Conservation (phyloP, 2,329 filamentous ascomycete species). For the Aspergillus alliaceus region DNA sequence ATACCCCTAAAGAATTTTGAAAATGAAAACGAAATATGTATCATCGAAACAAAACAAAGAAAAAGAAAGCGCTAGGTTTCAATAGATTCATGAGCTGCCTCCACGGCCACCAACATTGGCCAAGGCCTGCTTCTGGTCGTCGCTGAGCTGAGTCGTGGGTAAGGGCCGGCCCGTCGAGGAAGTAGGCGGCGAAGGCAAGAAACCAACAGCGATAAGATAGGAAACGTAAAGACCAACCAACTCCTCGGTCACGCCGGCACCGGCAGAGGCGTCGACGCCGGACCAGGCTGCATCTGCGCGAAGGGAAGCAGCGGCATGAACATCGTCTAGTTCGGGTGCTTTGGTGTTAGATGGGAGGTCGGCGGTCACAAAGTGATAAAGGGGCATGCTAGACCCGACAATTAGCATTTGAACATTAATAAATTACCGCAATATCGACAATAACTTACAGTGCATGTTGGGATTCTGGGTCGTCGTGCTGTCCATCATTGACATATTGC, state of each 20-base stretch:
- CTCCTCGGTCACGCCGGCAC: constrained; percentile 58
- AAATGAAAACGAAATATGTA: too few species aligned
- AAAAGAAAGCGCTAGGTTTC: neutral
- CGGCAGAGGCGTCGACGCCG: constrained; percentile 57
- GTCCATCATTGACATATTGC: constrained; percentile 62
- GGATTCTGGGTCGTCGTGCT: constrained; percentile 57
- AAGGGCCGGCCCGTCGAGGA: constrained; percentile 31
- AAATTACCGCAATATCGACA: neutral
- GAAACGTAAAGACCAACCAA: constrained; percentile 64
- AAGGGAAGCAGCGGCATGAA: constrained; percentile 65
- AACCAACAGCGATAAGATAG: constrained; percentile 63
- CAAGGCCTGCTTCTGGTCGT: constrained; percentile 51
- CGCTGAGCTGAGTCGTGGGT: constrained; percentile 47
- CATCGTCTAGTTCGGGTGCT: constrained; percentile 73
- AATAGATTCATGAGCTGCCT: constrained; percentile 25
- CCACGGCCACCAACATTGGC: constrained; percentile 56
- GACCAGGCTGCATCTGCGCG: constrained; percentile 62
- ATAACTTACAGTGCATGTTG: constrained; percentile 63
- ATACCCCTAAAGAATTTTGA: neutral
- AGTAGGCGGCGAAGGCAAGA: constrained; percentile 50
- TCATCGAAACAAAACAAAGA: constrained; percentile 3
- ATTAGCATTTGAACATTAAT: constrained; percentile 1
- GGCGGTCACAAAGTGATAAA: constrained; percentile 71
- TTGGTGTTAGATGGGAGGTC: constrained; percentile 69
- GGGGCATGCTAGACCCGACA: constrained; percentile 54